phyloP scores from a whole-genome alignment of 2,329 filamentous ascomycete genomes.

The Aspergillus vadensis region DNA sequence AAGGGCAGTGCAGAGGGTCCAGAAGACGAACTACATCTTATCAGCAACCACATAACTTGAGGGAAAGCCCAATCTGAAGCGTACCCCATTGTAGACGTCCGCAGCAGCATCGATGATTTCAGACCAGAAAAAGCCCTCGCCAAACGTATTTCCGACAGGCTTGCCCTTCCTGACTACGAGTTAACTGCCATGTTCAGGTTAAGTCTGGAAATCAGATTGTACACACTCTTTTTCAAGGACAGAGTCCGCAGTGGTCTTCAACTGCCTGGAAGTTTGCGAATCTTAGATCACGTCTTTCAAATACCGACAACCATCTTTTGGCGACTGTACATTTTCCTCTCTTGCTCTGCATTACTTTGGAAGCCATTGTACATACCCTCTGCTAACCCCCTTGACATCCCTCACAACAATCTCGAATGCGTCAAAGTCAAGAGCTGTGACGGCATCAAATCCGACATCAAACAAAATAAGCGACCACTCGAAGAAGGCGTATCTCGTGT shows the following conservation, averaged over 20 bases:
- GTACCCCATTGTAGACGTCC: constrained; percentile 87
- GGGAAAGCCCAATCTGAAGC: neutral
- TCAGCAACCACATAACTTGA: constrained; percentile 24
- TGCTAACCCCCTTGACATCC: constrained; percentile 85
- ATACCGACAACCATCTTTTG: constrained; percentile 41
- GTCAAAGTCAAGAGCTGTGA: constrained; percentile 89
- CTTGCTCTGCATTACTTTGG: constrained; percentile 67
- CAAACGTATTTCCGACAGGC: constrained; percentile 69
- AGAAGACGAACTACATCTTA: constrained; percentile 76
- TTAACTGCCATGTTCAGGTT: constrained; percentile 23
- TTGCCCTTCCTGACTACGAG: constrained; percentile 67
- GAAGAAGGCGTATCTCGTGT: constrained; percentile 96
- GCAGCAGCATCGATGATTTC: constrained; percentile 79
- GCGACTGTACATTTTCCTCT: constrained; percentile 53
- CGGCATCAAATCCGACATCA: constrained; percentile 93
- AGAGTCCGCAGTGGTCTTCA: constrained; percentile 49
- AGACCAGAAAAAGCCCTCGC: constrained; percentile 70
- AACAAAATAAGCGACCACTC: constrained; percentile 95
- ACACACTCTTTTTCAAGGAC: constrained; percentile 74
- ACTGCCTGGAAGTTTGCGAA: constrained; percentile 48
- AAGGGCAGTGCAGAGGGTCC: constrained; percentile 89
- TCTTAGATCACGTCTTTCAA: constrained; percentile 41
- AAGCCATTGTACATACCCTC: constrained; percentile 98
- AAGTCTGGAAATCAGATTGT: constrained; percentile 30
- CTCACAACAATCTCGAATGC: constrained; percentile 84